Evolutionary conservation across 805 yeast species (phyloP).

Genomic region (Barnettozyma botsteinii): DNA sequence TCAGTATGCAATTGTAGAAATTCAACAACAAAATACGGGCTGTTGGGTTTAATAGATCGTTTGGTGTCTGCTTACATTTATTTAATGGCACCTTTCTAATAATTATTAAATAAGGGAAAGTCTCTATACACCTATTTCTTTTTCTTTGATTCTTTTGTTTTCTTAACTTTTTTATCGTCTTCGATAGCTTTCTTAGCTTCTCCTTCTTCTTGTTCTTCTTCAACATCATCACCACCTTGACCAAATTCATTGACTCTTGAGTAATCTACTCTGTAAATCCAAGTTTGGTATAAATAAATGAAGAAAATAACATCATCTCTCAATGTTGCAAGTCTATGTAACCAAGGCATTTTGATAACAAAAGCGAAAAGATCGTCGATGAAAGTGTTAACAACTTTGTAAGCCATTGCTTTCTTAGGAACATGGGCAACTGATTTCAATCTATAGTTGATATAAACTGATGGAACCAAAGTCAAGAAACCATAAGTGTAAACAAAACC

Average conservation of each 20-base stretch:
- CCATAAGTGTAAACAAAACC: conserved; percentile 39
- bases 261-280: conserved; percentile 36
- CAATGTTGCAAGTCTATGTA: conserved; percentile 36
- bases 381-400: conserved; percentile 36
- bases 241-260: conserved; percentile 35
- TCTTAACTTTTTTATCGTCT: conserved; percentile 3
- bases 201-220: conserved; percentile 11
- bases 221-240: conserved; percentile 27
- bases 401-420: conserved; percentile 36
- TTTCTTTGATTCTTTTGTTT: not conserved
- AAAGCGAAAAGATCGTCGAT: conserved; percentile 37
- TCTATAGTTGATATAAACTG: conserved; percentile 37
- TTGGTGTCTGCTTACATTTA: no score
- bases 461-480: conserved; percentile 34
- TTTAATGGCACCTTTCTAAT: no score
- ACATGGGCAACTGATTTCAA: conserved; percentile 39
- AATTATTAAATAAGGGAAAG: no score
- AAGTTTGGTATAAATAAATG: conserved; percentile 34
- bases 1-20: no score
- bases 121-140: no score
- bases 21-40: no score
- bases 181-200: conserved; percentile 11
- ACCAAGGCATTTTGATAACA: conserved; percentile 38
- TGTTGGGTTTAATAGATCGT: no score
- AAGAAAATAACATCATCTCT: conserved; percentile 38